These are phyloP conservation scores for Westerdykella ornata DNA, from an alignment of 2,329 filamentous ascomycete genomes.

Conservation along the genomic window DNA sequence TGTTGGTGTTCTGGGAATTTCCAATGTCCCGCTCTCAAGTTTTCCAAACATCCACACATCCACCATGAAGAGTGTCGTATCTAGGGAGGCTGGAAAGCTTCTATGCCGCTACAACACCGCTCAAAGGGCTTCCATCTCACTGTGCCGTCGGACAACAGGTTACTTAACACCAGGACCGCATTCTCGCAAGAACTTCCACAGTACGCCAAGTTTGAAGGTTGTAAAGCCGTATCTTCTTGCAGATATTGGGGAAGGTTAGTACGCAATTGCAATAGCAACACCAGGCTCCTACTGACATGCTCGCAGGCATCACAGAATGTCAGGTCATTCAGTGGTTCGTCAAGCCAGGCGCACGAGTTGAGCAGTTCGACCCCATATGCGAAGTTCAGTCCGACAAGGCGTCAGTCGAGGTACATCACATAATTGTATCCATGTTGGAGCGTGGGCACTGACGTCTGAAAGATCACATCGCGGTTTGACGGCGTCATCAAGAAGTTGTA, in stretches of 20 bases:
- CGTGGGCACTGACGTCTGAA: slow-evolving; percentile 7
- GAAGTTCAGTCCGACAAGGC: slow-evolving; percentile 99
- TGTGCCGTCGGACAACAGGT: slow-evolving; percentile 12
- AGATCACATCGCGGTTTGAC: slow-evolving; percentile 94
- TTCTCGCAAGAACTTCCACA: slow-evolving; percentile 36
- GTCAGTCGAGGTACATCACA: slow-evolving; percentile 47
- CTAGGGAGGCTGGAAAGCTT: slow-evolving; percentile 26
- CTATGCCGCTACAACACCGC: slow-evolving; percentile 18
- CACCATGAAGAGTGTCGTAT: slow-evolving; percentile 28
- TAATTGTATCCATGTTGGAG: not conserved
- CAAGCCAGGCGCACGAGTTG: slow-evolving; percentile 85
- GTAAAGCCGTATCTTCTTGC: slow-evolving; percentile 77
- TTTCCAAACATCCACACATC: not conserved
- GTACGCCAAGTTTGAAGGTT: slow-evolving; percentile 34
- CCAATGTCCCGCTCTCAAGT: not conserved
- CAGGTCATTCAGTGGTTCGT: slow-evolving; percentile 99
- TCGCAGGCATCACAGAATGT: slow-evolving; percentile 85
- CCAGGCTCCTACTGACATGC: slow-evolving; percentile 5
- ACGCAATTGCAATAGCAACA: not conserved
- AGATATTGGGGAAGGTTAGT: slow-evolving; percentile 75
- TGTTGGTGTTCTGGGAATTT: too few species aligned
- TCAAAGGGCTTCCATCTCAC: slow-evolving; percentile 19
- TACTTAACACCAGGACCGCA: slow-evolving; percentile 16
- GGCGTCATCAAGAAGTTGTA: slow-evolving; percentile 94
- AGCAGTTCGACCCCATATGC: slow-evolving; percentile 96